Percentiles rank a stretch among this genome's conserved stretches.
These are phyloP conservation scores for Sarocladium brachiariae DNA, from an alignment of 2,329 filamentous ascomycete genomes.

Conservation along the genomic window DNA sequence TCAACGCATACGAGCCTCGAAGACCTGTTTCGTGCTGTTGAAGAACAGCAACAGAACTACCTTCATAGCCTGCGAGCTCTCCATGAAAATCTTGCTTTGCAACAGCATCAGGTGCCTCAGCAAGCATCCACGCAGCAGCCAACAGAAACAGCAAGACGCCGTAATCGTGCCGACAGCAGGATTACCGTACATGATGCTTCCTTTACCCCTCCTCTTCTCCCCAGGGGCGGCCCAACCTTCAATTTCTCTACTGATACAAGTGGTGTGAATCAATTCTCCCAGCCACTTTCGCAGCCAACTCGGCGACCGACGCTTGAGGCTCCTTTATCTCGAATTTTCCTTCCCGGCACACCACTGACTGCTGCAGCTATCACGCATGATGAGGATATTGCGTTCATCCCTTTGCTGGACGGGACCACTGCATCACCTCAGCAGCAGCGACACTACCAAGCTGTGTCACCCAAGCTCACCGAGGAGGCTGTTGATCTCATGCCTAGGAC, in stretches of 20 bases:
- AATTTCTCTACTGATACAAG: constrained; percentile 10
- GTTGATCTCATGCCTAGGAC: constrained; percentile 13
- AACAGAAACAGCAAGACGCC: constrained; percentile 8
- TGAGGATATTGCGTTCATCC: constrained; percentile 26
- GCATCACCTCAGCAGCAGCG: neutral
- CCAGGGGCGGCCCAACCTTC: constrained; percentile 18
- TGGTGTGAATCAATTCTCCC: constrained; percentile 11
- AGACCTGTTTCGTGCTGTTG: constrained; percentile 26
- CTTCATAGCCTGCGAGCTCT: constrained; percentile 22
- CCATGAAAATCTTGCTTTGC: constrained; percentile 19
- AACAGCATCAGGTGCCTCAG: neutral
- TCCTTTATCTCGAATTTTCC: constrained; percentile 16
- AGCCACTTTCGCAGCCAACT: constrained; percentile 12
- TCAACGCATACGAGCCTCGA: constrained; percentile 21
- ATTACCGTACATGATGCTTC: constrained; percentile 15
- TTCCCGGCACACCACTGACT: neutral
- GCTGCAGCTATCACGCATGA: constrained; percentile 16
- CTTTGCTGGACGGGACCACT: constrained; percentile 18
- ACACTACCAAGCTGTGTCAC: constrained; percentile 13
- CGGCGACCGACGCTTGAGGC: constrained; percentile 25
- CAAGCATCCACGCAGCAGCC: constrained; percentile 9
- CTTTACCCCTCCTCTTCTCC: constrained; percentile 23
- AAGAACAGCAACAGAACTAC: constrained; percentile 28
- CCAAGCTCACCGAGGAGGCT: constrained; percentile 13
- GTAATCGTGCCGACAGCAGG: constrained; percentile 18